A percentile compares a stretch with the other conserved stretches of the same genome.
phyloP scores from a whole-genome alignment of 192 early-diverging fungal genomes.

The Allomyces javanicus region DNA sequence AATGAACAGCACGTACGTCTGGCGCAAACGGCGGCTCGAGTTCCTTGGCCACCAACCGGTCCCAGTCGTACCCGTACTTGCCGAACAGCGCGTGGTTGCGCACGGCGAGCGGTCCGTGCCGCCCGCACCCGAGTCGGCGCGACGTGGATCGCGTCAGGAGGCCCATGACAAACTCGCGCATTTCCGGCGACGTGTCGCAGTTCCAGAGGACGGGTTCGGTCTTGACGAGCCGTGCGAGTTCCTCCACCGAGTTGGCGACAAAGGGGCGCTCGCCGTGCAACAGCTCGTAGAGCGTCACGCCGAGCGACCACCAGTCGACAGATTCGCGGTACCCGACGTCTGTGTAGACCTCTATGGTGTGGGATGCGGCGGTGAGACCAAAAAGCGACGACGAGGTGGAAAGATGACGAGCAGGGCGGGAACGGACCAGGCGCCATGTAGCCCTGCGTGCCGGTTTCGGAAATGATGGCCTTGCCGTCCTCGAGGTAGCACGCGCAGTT shows the following conservation, averaged over 20 bases:
- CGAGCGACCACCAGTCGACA: slow-evolving; percentile 8
- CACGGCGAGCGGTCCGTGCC: slow-evolving; percentile 45
- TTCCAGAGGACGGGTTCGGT: slow-evolving; percentile 27
- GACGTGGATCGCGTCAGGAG: background rate
- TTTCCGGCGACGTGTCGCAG: background rate
- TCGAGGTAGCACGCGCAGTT: slow-evolving; percentile 5
- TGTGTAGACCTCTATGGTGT: background rate
- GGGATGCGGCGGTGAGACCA: too few relatives aligned
- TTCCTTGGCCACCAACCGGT: slow-evolving; percentile 41
- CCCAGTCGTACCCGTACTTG: slow-evolving; percentile 46
- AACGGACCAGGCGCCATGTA: slow-evolving; percentile 5
- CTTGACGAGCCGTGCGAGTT: slow-evolving; percentile 48
- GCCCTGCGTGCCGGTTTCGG: slow-evolving; percentile 6
- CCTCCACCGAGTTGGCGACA: slow-evolving; percentile 51
- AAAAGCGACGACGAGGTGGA: too few relatives aligned
- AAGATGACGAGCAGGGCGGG: too few relatives aligned
- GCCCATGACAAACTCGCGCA: background rate
- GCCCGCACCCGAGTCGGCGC: slow-evolving; percentile 59
- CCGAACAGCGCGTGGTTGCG: slow-evolving; percentile 62
- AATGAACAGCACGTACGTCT: slow-evolving; percentile 32
- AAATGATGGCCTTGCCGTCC: slow-evolving; percentile 3
- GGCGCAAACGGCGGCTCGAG: slow-evolving; percentile 64
- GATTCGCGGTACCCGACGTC: slow-evolving; percentile 3
- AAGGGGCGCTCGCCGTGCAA: slow-evolving; percentile 40
- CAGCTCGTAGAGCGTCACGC: background rate